These are phyloP conservation scores for Phaeophleospora eucalypticola DNA, from an alignment of 2,329 filamentous ascomycete species.

Conservation along the genomic window DNA sequence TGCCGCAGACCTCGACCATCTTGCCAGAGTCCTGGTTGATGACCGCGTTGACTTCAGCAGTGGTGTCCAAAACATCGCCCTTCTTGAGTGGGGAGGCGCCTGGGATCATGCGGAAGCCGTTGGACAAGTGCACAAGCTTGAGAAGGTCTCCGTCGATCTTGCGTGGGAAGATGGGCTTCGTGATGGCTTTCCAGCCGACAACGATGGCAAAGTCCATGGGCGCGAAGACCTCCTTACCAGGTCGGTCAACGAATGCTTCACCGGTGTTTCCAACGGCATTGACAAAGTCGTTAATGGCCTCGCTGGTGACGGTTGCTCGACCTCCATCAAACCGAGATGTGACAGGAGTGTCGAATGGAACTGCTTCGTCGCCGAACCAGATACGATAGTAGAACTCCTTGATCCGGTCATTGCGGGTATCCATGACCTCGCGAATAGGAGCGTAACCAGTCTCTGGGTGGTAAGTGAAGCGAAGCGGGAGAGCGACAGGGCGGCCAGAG, in stretches of 20 bases:
- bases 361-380: constrained; percentile 86
- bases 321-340: constrained; percentile 89
- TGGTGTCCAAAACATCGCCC: constrained; percentile 87
- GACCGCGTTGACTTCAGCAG: constrained; percentile 92
- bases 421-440: constrained; percentile 96
- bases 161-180: constrained; percentile 96
- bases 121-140: constrained; percentile 94
- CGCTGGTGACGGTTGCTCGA: constrained; percentile 76
- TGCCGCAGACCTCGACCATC: constrained; percentile 99
- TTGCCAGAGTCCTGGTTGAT: constrained; percentile 98
- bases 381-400: constrained; percentile 99
- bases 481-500: constrained; percentile 72
- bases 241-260: constrained; percentile 93
- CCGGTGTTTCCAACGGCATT: constrained; percentile 97
- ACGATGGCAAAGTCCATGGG: constrained; percentile 78
- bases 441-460: constrained; percentile 94
- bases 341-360: constrained; percentile 79
- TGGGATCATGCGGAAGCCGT: constrained; percentile 96
- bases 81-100: constrained; percentile 93
- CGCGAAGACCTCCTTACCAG: constrained; percentile 87
- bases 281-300: constrained; percentile 98
- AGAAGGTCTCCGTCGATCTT: constrained; percentile 93
- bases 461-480: constrained; percentile 87
- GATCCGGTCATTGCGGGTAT: constrained; percentile 91
- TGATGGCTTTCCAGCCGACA: constrained; percentile 74